These are phyloP conservation scores for Gossypium mustelinum DNA, from an alignment of 345 rosid species.

Conservation along the genomic window DNA sequence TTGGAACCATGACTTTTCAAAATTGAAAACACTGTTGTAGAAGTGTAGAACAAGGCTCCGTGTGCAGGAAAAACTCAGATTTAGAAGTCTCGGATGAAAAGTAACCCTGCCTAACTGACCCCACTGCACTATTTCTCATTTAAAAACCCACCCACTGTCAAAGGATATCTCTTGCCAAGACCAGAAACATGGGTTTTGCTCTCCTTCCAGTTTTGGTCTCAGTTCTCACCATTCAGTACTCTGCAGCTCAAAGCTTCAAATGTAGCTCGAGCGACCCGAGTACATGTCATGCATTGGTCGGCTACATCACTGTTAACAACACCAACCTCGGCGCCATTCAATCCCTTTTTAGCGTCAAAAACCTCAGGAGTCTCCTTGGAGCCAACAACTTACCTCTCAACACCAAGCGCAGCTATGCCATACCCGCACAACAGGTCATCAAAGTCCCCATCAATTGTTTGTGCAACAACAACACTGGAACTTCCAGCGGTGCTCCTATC, in stretches of 20 bases:
- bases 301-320: slow-evolving; percentile 42
- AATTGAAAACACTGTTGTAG: neutral
- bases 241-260: slow-evolving; percentile 31
- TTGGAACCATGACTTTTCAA: no score
- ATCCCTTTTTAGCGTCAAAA: slow-evolving; percentile 43
- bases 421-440: slow-evolving; percentile 26
- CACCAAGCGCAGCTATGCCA: slow-evolving; percentile 16
- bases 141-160: neutral
- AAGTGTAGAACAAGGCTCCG: neutral
- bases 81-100: neutral
- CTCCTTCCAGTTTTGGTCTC: neutral
- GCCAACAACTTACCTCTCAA: slow-evolving; percentile 49
- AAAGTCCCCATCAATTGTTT: slow-evolving; percentile 54
- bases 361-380: slow-evolving; percentile 43
- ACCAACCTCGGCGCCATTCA: slow-evolving; percentile 42
- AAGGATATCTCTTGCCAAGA: neutral
- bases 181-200: slow-evolving; percentile 2
- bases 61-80: neutral
- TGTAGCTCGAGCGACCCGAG: slow-evolving; percentile 30
- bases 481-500: slow-evolving; percentile 33
- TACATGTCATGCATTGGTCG: slow-evolving; percentile 47
- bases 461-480: slow-evolving; percentile 54
- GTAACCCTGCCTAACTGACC: neutral
- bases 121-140: neutral
- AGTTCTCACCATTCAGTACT: neutral